Conservation (phyloP, 1,284 basidiomycete species). For the Caloboletus firmus region DNA sequence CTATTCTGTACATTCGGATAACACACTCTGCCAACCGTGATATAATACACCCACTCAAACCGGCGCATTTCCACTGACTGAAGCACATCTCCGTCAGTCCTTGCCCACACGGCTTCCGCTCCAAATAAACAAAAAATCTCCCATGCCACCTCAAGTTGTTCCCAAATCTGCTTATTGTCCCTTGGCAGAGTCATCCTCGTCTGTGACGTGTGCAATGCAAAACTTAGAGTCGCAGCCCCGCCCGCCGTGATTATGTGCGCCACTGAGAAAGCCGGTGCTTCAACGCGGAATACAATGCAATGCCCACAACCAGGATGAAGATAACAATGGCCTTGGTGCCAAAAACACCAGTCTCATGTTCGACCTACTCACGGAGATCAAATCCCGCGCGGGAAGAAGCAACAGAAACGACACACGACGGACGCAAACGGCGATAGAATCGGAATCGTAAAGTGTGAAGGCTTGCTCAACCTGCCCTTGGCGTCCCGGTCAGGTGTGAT, state of each 20-base stretch:
- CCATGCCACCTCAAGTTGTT: constrained; percentile 10
- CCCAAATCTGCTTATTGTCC: background rate
- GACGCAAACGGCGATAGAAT: constrained; percentile 68
- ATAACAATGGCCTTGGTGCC: constrained; percentile 45
- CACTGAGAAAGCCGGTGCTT: constrained; percentile 13
- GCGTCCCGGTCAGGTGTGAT: constrained; percentile 26
- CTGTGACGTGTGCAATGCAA: background rate
- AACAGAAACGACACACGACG: constrained; percentile 46
- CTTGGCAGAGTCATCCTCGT: background rate
- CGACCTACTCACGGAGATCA: constrained; percentile 44
- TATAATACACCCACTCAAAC: background rate
- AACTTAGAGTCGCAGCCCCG: background rate
- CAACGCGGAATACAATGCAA: constrained; percentile 42
- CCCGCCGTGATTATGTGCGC: background rate
- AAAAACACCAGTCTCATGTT: constrained; percentile 59
- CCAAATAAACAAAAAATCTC: constrained; percentile 2
- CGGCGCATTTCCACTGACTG: background rate
- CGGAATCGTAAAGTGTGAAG: constrained; percentile 66
- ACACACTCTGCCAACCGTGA: background rate
- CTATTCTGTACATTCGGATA: background rate
- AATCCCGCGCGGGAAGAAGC: background rate
- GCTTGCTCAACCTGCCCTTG: constrained; percentile 32
- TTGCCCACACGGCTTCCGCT: background rate
- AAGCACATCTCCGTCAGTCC: constrained; percentile 5
- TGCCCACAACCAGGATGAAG: constrained; percentile 38